Conservation (phyloP, 768 basidiomycete genomes). For the Lentinula sp. region DNA sequence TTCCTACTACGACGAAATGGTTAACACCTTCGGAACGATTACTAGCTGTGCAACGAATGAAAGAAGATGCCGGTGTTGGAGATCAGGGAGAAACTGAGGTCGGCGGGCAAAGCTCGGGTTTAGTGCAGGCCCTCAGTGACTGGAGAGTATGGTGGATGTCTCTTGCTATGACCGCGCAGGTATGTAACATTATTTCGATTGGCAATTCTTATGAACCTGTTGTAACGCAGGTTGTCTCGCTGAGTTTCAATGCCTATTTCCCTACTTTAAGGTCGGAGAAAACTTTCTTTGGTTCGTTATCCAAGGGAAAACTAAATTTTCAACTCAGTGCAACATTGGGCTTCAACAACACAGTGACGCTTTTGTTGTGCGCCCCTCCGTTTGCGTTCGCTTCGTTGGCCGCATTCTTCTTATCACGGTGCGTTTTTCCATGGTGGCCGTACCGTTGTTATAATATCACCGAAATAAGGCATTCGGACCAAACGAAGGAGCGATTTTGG, state of each 20-base stretch:
- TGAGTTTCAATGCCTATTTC: conserved; percentile 79
- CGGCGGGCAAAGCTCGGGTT: conserved; percentile 35
- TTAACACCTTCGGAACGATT: conserved; percentile 29
- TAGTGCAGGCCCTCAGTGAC: conserved; percentile 62
- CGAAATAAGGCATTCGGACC: conserved; percentile 64
- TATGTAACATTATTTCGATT: conserved; percentile 21
- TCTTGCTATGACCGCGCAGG: conserved; percentile 52
- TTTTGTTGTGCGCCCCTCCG: conserved; percentile 80
- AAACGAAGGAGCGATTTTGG: conserved; percentile 65
- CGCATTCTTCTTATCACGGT: conserved; percentile 48
- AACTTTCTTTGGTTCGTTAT: neutral
- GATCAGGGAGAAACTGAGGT: conserved; percentile 40
- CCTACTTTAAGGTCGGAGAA: conserved; percentile 45
- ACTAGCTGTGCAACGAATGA: conserved; percentile 47
- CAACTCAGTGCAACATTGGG: conserved; percentile 50
- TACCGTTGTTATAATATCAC: neutral
- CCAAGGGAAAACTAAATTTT: neutral
- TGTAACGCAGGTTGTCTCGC: conserved; percentile 19
- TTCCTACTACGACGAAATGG: conserved; percentile 30
- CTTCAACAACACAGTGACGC: conserved; percentile 54
- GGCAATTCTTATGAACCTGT: neutral
- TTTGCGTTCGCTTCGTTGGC: conserved; percentile 61
- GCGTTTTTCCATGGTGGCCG: conserved; percentile 16
- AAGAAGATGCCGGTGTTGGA: conserved; percentile 54
- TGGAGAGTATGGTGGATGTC: conserved; percentile 85